phyloP scores from a whole-genome alignment of 768 basidiomycete species.

The Boletus sp. region DNA sequence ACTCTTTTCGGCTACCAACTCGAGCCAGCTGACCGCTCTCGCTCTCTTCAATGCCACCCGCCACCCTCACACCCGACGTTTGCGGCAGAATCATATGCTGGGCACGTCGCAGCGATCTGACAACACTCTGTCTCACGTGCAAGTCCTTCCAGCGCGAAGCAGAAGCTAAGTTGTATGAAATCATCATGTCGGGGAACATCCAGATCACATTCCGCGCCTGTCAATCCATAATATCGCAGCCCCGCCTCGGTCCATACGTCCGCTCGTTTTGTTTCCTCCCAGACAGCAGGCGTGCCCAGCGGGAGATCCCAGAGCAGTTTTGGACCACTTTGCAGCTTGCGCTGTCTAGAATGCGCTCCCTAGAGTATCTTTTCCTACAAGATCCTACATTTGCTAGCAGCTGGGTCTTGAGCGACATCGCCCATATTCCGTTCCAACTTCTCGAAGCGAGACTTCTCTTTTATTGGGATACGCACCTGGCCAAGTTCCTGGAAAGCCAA shows the following conservation, averaged over 20 bases:
- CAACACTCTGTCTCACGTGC: constrained; percentile 43
- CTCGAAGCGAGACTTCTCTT: constrained; percentile 48
- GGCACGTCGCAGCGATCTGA: constrained; percentile 37
- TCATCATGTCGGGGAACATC: constrained; percentile 39
- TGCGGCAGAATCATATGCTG: constrained; percentile 41
- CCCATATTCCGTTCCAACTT: constrained; percentile 45
- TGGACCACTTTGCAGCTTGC: constrained; percentile 46
- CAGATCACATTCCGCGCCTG: constrained; percentile 37
- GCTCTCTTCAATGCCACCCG: constrained; percentile 15
- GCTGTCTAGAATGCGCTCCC: constrained; percentile 41
- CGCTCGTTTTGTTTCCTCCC: constrained; percentile 42
- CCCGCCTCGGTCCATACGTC: constrained; percentile 42
- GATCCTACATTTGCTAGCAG: constrained; percentile 39
- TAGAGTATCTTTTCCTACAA: constrained; percentile 43
- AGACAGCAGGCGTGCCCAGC: constrained; percentile 27
- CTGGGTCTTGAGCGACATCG: constrained; percentile 46
- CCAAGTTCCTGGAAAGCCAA: constrained; percentile 50
- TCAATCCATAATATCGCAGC: constrained; percentile 34
- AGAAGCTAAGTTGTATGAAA: constrained; percentile 46
- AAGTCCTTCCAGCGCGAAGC: constrained; percentile 49
- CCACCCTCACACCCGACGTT: constrained; percentile 42
- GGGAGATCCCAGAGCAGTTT: constrained; percentile 34
- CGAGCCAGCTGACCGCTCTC: too few species aligned
- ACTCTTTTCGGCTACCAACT: too few species aligned
- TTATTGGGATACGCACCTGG: constrained; percentile 46